Evolutionary conservation across 2,329 filamentous ascomycete genomes (phyloP).

Genomic region (Neocatenulostroma microsporum): DNA sequence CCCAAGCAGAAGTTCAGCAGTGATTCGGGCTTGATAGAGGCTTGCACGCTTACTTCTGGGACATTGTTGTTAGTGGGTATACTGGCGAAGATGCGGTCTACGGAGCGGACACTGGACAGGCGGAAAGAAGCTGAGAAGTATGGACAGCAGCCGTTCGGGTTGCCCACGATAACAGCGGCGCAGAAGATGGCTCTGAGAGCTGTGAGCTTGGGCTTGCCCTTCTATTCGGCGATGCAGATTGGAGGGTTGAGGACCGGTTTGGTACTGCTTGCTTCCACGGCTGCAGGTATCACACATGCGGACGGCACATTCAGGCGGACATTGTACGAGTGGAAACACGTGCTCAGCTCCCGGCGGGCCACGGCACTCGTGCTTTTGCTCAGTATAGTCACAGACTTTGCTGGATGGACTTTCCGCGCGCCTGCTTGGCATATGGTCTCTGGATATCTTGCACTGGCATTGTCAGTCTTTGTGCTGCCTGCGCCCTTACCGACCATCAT

Average conservation of each 20-base stretch:
- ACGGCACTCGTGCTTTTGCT: conserved; percentile 32
- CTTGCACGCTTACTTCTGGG: conserved; percentile 39
- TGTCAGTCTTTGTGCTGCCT: conserved; percentile 42
- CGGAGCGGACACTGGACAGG: conserved; percentile 23
- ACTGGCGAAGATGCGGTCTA: conserved; percentile 28
- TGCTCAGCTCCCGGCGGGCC: conserved; percentile 29
- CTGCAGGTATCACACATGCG: conserved; percentile 37
- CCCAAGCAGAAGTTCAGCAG: conserved; percentile 12
- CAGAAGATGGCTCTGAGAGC: conserved; percentile 17
- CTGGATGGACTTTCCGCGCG: conserved; percentile 24
- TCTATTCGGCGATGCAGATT: conserved; percentile 49
- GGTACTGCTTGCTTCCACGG: conserved; percentile 40
- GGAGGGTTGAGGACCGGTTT: conserved; percentile 49
- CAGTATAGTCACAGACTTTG: conserved; percentile 28
- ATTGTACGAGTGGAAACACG: conserved; percentile 25
- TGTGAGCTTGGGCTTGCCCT: conserved; percentile 38
- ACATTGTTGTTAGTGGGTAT: conserved; percentile 40
- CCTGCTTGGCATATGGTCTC: conserved; percentile 28
- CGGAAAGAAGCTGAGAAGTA: conserved; percentile 20
- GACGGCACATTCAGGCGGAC: conserved; percentile 13
- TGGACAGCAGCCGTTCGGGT: conserved; percentile 7
- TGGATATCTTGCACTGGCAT: conserved; percentile 42
- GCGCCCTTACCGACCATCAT: conserved; percentile 35
- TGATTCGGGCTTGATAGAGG: conserved; percentile 32
- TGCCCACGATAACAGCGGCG: conserved; percentile 11